A percentile compares a stretch with the other conserved stretches of the same genome.
phyloP scores from a whole-genome alignment of 1,284 basidiomycete species.

The Moesziomyces sp. region DNA sequence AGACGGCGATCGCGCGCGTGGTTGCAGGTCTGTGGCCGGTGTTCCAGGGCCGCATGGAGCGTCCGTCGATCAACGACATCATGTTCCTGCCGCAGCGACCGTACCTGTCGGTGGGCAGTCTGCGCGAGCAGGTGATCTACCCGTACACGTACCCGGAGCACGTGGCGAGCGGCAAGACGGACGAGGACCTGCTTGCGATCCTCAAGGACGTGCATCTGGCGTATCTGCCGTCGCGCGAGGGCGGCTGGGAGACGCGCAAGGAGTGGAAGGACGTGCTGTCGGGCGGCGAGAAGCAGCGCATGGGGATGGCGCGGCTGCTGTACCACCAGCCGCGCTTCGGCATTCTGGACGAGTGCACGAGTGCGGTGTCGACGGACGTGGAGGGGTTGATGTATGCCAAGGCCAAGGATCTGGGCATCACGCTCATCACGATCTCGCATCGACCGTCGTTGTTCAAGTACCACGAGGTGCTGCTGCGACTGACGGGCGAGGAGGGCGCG shows the following conservation, averaged over 20 bases:
- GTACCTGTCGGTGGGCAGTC: conserved; percentile 86
- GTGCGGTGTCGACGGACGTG: conserved; percentile 94
- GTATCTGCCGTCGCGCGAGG: conserved; percentile 87
- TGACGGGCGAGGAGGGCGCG: conserved; percentile 75
- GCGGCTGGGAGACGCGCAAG: conserved; percentile 80
- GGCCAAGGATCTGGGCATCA: conserved; percentile 89
- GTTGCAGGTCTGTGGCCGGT: conserved; percentile 86
- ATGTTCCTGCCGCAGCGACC: conserved; percentile 92
- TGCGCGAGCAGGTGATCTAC: conserved; percentile 81
- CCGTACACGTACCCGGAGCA: conserved; percentile 64
- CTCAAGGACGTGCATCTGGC: conserved; percentile 83
- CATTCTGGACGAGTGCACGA: conserved; percentile 84
- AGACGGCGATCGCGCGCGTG: conserved; percentile 90
- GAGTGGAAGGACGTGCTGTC: conserved; percentile 83
- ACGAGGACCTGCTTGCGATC: conserved; percentile 78
- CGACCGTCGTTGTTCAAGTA: conserved; percentile 73
- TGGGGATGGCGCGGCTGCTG: conserved; percentile 75
- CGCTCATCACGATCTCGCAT: conserved; percentile 83
- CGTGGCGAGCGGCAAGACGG: conserved; percentile 71
- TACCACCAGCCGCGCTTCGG: conserved; percentile 78
- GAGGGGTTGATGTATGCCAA: conserved; percentile 96
- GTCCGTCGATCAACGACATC: conserved; percentile 71
- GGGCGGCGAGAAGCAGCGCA: conserved; percentile 89
- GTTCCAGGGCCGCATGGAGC: conserved; percentile 68
- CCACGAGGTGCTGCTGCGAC: conserved; percentile 81